phyloP scores from a whole-genome alignment of 176 grass and related monocot species.

The Panicum miliaceum region DNA sequence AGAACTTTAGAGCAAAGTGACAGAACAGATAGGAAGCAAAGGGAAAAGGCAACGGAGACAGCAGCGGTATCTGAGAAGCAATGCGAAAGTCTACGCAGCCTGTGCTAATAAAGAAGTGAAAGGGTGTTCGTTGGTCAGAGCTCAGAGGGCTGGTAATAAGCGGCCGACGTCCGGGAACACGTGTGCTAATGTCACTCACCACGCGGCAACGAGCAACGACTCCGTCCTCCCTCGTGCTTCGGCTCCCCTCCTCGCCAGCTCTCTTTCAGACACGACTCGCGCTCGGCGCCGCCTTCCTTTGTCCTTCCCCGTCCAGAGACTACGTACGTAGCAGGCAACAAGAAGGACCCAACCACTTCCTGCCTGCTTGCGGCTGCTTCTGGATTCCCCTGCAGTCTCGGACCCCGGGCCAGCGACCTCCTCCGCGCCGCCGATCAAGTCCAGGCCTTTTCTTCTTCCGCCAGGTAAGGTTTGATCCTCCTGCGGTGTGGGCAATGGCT shows the following conservation, averaged over 20 bases:
- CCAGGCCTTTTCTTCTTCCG: background rate
- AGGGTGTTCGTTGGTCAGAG: background rate
- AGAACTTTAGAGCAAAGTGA: background rate
- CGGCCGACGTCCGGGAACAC: slow-evolving; percentile 35
- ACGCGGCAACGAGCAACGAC: slow-evolving; percentile 23
- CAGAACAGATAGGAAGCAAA: background rate
- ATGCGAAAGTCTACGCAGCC: background rate
- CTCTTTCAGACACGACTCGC: background rate
- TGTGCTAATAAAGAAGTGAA: background rate
- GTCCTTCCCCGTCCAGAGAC: background rate
- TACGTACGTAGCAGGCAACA: background rate
- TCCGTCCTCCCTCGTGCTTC: background rate
- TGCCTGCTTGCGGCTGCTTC: background rate
- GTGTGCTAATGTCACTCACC: slow-evolving; percentile 29
- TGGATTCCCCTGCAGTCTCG: background rate
- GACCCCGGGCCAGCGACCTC: background rate
- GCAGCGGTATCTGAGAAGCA: background rate
- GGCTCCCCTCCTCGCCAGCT: background rate
- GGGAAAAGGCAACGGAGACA: background rate
- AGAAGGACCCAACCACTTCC: background rate
- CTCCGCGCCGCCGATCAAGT: background rate
- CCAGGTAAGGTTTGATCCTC: slow-evolving; percentile 14
- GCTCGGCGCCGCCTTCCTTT: background rate
- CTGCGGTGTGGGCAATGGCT: background rate
- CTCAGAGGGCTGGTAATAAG: slow-evolving; percentile 15